phyloP scores from a whole-genome alignment of 2,329 filamentous ascomycete species.

The Botrytis fabae region DNA sequence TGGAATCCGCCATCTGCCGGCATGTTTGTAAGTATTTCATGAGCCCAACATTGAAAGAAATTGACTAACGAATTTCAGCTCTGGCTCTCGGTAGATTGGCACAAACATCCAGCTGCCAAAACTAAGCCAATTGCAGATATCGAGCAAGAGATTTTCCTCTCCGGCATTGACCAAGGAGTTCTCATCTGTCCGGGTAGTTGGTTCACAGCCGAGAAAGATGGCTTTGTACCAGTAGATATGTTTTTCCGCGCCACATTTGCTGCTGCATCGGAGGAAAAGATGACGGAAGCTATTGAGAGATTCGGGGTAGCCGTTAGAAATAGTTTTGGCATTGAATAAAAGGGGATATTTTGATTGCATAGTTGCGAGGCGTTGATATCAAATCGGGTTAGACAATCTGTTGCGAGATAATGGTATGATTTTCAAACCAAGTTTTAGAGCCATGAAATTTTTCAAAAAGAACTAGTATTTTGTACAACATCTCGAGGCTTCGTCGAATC shows the following conservation, averaged over 20 bases:
- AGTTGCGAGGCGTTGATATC: slow-evolving; percentile 12
- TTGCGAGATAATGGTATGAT: slow-evolving; percentile 1
- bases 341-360: not conserved
- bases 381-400: slow-evolving; percentile 14
- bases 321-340: slow-evolving; percentile 49
- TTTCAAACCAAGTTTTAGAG: not conserved
- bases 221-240: slow-evolving; percentile 49
- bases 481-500: not conserved
- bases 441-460: not conserved
- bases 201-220: slow-evolving; percentile 76
- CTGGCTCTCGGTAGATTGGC: slow-evolving; percentile 71
- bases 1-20: slow-evolving; percentile 82
- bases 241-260: slow-evolving; percentile 93
- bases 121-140: slow-evolving; percentile 61
- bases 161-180: slow-evolving; percentile 73
- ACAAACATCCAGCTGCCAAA: slow-evolving; percentile 61
- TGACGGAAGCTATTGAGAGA: slow-evolving; percentile 69
- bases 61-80: slow-evolving; percentile 48
- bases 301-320: slow-evolving; percentile 73
- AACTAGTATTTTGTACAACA: not conserved
- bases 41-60: not conserved
- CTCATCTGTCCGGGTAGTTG: slow-evolving; percentile 83
- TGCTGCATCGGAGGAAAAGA: slow-evolving; percentile 69
- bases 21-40: slow-evolving; percentile 60
- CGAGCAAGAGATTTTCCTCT: slow-evolving; percentile 84